Percentiles rank a stretch among this genome's conserved stretches.
Evolutionary conservation across 106 monocot genomes (phyloP).

Genomic region (Chionographis japonica): DNA sequence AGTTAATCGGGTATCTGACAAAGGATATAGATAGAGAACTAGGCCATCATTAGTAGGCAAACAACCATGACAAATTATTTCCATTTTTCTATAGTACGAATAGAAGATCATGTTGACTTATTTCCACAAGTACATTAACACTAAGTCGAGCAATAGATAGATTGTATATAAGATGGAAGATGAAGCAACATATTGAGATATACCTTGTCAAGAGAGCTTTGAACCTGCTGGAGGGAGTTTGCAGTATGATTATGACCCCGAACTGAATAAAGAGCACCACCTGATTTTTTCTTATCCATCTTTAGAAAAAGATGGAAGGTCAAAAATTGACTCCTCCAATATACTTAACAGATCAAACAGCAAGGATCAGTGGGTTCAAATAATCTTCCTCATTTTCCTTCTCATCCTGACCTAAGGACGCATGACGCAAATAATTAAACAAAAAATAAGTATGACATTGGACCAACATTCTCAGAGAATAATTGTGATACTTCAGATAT

Average conservation of each 20-base stretch:
- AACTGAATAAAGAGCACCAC: constrained; percentile 26
- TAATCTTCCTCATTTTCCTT: constrained; percentile 31
- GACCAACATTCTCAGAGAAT: background rate
- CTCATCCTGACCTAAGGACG: constrained; percentile 30
- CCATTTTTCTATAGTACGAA: too few species aligned
- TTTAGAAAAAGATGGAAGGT: constrained; percentile 72
- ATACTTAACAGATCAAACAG: constrained; percentile 49
- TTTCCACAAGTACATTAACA: too few species aligned
- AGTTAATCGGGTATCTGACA: too few species aligned
- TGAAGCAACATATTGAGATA: background rate
- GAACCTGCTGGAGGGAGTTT: constrained; percentile 75
- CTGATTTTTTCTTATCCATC: constrained; percentile 57
- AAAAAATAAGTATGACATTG: background rate
- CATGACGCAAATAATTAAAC: background rate
- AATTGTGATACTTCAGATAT: background rate
- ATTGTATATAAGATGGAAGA: too few species aligned
- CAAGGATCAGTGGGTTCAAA: constrained; percentile 27
- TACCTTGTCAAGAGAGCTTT: constrained; percentile 75
- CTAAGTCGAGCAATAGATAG: too few species aligned
- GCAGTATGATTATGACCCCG: constrained; percentile 39
- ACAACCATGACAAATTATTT: too few species aligned
- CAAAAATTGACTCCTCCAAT: constrained; percentile 59
- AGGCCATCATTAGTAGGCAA: too few species aligned
- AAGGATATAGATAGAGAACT: too few species aligned
- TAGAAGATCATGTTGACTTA: too few species aligned